These are phyloP conservation scores for Penicillium roqueforti DNA, from an alignment of 495 filamentous ascomycete species.

Conservation along the genomic window DNA sequence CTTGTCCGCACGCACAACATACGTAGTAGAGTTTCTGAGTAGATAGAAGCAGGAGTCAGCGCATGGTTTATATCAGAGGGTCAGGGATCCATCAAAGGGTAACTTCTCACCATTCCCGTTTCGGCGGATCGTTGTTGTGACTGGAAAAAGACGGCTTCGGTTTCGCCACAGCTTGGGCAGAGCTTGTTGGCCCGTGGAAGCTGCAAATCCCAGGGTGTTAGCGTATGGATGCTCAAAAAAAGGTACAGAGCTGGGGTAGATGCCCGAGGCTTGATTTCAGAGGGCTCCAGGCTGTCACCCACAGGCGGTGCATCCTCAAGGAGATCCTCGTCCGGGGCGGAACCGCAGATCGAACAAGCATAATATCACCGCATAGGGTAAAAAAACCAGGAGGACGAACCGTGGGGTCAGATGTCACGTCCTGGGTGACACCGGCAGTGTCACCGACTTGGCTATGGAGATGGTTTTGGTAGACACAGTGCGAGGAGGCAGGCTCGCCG, in stretches of 20 bases:
- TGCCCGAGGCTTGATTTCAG: neutral
- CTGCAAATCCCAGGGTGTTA: slow-evolving; percentile 54
- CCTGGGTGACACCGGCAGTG: slow-evolving; percentile 94
- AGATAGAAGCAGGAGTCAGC: neutral
- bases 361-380: slow-evolving; percentile 48
- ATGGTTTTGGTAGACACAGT: slow-evolving; percentile 89
- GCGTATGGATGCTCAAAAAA: slow-evolving; percentile 29
- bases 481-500: slow-evolving; percentile 74
- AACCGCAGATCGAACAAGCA: slow-evolving; percentile 48
- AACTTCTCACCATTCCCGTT: slow-evolving; percentile 85
- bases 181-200: slow-evolving; percentile 78
- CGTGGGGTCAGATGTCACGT: slow-evolving; percentile 95
- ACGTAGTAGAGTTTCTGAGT: slow-evolving; percentile 96
- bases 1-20: slow-evolving; percentile 86
- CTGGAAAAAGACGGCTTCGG: slow-evolving; percentile 95
- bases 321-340: slow-evolving; percentile 13
- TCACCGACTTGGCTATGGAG: slow-evolving; percentile 85
- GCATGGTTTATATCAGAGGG: neutral
- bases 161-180: slow-evolving; percentile 79
- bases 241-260: slow-evolving; percentile 7
- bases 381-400: slow-evolving; percentile 66
- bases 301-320: neutral
- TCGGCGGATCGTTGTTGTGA: slow-evolving; percentile 93
- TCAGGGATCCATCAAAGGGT: neutral
- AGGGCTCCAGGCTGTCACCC: slow-evolving; percentile 8